Evolutionary conservation across 768 basidiomycete species (phyloP), one percentile per base, ranked within the genome.

Genomic region (Psilocybe cubensis): DNA sequence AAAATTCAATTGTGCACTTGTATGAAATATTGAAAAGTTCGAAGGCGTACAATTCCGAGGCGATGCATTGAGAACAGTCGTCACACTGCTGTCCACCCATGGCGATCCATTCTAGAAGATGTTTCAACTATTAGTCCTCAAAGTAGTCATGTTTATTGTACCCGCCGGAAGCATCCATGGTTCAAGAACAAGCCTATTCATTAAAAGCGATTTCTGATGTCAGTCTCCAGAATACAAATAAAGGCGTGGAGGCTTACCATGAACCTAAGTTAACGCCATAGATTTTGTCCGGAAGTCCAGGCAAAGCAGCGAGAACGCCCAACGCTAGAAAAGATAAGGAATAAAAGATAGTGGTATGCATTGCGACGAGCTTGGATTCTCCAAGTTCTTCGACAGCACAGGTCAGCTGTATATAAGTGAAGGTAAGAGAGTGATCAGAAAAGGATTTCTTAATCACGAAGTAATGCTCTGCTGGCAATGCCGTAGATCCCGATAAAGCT

Each of bases 81-180:
- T 64, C 27, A 63, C 89, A 90, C 2, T 60, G 55, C 60, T 92
- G 55, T 0, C 91, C 91, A 21, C 91, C 91, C 91, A 93, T 92
- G 7, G 74, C 68, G 1, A 71, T 20, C 91, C 91, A 93, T 78
- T 81, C 91, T 87, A 61, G 9, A 27, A 33, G 31, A 33, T 38
- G 4, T 17, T 18, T 56, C 3, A 24, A 10, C 20, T 14, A 3
- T 23, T 14, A 43, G 31, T 12, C 31, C 14, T 20, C 20, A 11
- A 4, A 12, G 31, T 14, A 21, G 38, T 3, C 28, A 17, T n/a
- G 12, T 6, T 43, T 25, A 3, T 18, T 63, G 1, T 58, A 86
- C 86, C 87, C 69, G 78, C 73, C 8, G 89, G 89, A 40, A 91
- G 76, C 90, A 92, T 92, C 91, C 91, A 92, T n/a, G 89, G 63